Evolutionary conservation across 2,329 filamentous ascomycete species (phyloP).

Genomic region (Gremmenia infestans): DNA sequence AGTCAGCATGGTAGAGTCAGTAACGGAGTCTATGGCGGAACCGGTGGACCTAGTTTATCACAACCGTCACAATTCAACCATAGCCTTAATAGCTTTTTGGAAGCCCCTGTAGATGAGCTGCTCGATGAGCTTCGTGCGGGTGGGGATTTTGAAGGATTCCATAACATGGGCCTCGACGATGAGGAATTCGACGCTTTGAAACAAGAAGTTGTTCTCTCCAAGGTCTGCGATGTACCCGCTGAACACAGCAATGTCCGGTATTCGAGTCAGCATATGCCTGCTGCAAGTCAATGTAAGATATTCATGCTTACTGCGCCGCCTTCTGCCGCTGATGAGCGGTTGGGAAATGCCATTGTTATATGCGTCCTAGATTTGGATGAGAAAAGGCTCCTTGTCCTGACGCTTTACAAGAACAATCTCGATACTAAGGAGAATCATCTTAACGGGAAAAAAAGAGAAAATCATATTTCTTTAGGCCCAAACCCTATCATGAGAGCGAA

Average conservation of each 20-base stretch:
- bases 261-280: slow-evolving; percentile 49
- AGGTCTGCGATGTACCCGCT: slow-evolving; percentile 62
- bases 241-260: slow-evolving; percentile 58
- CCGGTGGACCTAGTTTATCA: slow-evolving; percentile 20
- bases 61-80: slow-evolving; percentile 34
- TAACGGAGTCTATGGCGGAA: slow-evolving; percentile 35
- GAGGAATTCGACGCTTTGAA: slow-evolving; percentile 66
- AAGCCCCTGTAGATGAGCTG: slow-evolving; percentile 63
- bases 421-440: slow-evolving; percentile 10
- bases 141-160: slow-evolving; percentile 61
- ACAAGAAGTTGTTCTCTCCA: slow-evolving; percentile 67
- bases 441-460: slow-evolving; percentile 28
- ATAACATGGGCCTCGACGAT: slow-evolving; percentile 68
- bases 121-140: slow-evolving; percentile 62
- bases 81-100: slow-evolving; percentile 56
- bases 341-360: slow-evolving; percentile 54
- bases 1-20: slow-evolving; percentile 61
- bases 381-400: slow-evolving; percentile 62
- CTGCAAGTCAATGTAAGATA: slow-evolving; percentile 53
- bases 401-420: slow-evolving; percentile 45
- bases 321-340: slow-evolving; percentile 48
- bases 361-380: slow-evolving; percentile 67
- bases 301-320: slow-evolving; percentile 62
- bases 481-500: slow-evolving; percentile 42
- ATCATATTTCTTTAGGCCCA: slow-evolving; percentile 27